A percentile compares a stretch with the other conserved stretches of the same genome.
These are phyloP conservation scores for Phialophora verrucosa DNA, from an alignment of 2,329 filamentous ascomycete genomes.

Conservation along the genomic window DNA sequence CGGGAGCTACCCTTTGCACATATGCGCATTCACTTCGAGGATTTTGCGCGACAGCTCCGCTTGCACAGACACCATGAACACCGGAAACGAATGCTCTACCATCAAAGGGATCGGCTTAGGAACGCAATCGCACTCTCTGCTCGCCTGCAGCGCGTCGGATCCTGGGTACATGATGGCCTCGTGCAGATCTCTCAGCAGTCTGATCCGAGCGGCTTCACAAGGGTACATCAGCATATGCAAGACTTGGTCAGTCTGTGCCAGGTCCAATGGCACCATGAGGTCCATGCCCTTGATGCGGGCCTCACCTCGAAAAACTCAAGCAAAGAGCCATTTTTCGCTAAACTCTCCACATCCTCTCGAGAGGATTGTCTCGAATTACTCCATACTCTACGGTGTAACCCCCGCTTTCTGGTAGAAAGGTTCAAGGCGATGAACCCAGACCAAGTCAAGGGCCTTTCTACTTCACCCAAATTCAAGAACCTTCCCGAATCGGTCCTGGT, in stretches of 20 bases:
- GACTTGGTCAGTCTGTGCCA: slow-evolving; percentile 53
- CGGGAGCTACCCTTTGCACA: slow-evolving; percentile 36
- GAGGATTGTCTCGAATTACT: slow-evolving; percentile 80
- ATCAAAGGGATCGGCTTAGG: slow-evolving; percentile 49
- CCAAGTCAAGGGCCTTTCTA: slow-evolving; percentile 78
- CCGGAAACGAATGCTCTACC: slow-evolving; percentile 49
- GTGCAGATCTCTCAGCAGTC: slow-evolving; percentile 54
- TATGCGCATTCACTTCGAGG: slow-evolving; percentile 49
- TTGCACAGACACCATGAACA: slow-evolving; percentile 50
- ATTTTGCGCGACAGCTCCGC: slow-evolving; percentile 51
- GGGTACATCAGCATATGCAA: slow-evolving; percentile 51
- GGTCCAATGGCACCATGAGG: slow-evolving; percentile 43
- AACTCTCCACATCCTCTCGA: slow-evolving; percentile 76
- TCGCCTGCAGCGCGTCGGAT: slow-evolving; percentile 50
- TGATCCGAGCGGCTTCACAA: slow-evolving; percentile 53
- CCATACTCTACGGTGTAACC: slow-evolving; percentile 80
- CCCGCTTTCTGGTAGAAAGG: slow-evolving; percentile 83
- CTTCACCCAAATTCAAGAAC: slow-evolving; percentile 78
- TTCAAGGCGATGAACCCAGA: slow-evolving; percentile 75
- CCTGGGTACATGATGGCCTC: slow-evolving; percentile 51
- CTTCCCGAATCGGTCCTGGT: slow-evolving; percentile 82
- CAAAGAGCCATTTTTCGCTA: slow-evolving; percentile 55
- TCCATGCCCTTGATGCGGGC: slow-evolving; percentile 44
- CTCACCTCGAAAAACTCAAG: slow-evolving; percentile 8
- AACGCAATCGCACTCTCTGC: slow-evolving; percentile 52